phyloP scores from a whole-genome alignment of 108 stramenopile genomes.

The Conticribra guillardii region DNA sequence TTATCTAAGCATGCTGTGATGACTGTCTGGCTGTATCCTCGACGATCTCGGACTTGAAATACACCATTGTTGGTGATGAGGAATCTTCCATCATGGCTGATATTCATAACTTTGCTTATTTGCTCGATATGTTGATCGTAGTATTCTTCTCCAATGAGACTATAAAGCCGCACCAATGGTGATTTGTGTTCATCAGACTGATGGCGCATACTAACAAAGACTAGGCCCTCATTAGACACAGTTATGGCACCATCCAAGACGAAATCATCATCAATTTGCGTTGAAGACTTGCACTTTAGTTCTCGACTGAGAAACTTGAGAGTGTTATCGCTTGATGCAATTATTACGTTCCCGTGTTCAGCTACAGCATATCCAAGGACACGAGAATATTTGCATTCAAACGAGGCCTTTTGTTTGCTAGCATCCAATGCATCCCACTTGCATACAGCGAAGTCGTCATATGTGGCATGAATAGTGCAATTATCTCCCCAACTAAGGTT shows the following conservation, averaged over 20 bases:
- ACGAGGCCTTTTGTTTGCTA: background rate
- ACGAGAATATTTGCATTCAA: background rate
- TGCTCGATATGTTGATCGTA: background rate
- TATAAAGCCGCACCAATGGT: background rate
- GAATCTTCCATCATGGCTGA: conserved; percentile 3
- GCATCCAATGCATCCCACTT: conserved; percentile 6
- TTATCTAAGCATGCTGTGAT: background rate
- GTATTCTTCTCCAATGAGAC: background rate
- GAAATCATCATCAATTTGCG: background rate
- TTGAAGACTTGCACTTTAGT: background rate
- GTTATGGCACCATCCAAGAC: background rate
- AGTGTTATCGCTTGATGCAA: background rate
- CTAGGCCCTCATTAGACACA: background rate
- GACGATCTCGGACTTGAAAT: background rate
- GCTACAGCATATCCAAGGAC: background rate
- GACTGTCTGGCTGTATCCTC: background rate
- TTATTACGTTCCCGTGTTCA: background rate
- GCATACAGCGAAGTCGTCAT: background rate
- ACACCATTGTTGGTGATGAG: background rate
- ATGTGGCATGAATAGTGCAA: background rate
- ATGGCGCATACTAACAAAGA: background rate
- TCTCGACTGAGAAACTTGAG: background rate
- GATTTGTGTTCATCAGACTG: background rate
- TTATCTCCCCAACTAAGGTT: background rate
- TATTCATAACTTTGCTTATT: background rate